Base-by-base conservation (phyloP, 257 asterid species). In the Nicotiana attenuata region DNA sequence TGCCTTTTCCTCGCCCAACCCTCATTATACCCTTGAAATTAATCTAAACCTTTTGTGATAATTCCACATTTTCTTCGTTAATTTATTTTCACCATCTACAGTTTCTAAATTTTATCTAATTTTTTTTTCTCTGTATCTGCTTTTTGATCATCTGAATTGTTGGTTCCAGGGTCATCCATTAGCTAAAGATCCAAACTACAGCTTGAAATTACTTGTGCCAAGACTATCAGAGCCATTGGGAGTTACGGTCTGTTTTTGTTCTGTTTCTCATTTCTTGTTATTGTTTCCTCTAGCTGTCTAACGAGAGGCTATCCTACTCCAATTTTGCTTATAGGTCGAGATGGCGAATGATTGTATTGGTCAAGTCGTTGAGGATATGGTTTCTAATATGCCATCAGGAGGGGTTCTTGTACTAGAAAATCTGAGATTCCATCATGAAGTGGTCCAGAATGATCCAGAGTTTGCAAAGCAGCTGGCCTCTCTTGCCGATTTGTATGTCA, bases 281-380 rank as follows among this genome's bases (percentile, higher is more conserved):
- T 13, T 17, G 50, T 7, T 45, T 71, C 26, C 26, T 71, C 5
- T 19, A 38, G 33, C 19, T 45, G 4, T 33, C 38, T 33, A 33
- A 33, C 1, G 29, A 33, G 38, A 33, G 33, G 33, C 33, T 31
- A 31, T 31, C 33, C 33, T 31, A 31, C 33, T 33, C 38, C 38
- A 33, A 33, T 33, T 33, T 33, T n/a, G 1, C 26, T 11, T 67
- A 86, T 87, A 92, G 97, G 97, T 92, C 59, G 90, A 89, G 87
- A 90, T 88, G 81, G 97, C 97, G 16, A 94, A 92, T 82, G 97
- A 93, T 83, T 88, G 93, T 88, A 88, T 93, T 88, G 97, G 97
- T 33, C 92, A 90, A 10, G 95, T 90, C 82, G 97, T 93, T 19
- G 97, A 92, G 55, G 90, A 92, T 68, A 80, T 90, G 90, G 97